A percentile compares a stretch with the other conserved stretches of the same genome.
Conservation (phyloP, 225 moss, liverwort and hornwort species). For the Thuidium tamariscinum region DNA sequence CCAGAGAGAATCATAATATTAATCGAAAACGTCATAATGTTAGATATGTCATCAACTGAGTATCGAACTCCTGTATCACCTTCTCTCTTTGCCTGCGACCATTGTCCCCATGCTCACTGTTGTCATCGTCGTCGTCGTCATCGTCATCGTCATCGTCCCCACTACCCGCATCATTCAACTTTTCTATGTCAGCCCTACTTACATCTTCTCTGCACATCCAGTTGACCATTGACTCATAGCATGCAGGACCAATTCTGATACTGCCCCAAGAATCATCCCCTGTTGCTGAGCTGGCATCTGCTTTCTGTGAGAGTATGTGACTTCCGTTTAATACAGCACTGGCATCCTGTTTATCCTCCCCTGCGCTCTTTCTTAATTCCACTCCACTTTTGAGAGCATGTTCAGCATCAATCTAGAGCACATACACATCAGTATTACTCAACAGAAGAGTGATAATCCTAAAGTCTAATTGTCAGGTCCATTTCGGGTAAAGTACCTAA, state of each 20-base stretch:
- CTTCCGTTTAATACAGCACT: slow-evolving; percentile 7
- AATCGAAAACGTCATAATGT: neutral
- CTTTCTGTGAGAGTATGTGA: slow-evolving; percentile 11
- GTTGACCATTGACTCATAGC: slow-evolving; percentile 51
- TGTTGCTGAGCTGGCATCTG: slow-evolving; percentile 17
- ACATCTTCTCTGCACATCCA: slow-evolving; percentile 95
- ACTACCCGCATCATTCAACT: slow-evolving; percentile 63
- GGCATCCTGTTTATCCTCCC: slow-evolving; percentile 14
- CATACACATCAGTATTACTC: slow-evolving; percentile 3
- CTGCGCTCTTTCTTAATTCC: slow-evolving; percentile 2
- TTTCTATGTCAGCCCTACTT: slow-evolving; percentile 65
- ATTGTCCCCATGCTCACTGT: slow-evolving; percentile 37
- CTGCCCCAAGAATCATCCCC: slow-evolving; percentile 11
- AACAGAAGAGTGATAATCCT: neutral
- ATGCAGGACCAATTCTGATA: slow-evolving; percentile 3
- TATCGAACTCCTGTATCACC: slow-evolving; percentile 11
- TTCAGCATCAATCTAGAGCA: slow-evolving; percentile 28
- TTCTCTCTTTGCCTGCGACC: slow-evolving; percentile 28
- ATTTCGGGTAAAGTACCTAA: neutral
- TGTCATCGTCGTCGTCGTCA: slow-evolving; percentile 66
- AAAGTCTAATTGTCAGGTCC: neutral
- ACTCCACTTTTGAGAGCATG: slow-evolving; percentile 11
- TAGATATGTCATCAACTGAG: neutral
- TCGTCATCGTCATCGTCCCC: slow-evolving; percentile 68
- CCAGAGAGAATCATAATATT: neutral